Evolutionary conservation across 1,284 basidiomycete genomes (phyloP), one percentile per base, ranked within the genome.

Genomic region (Leucoagaricus sp.): DNA sequence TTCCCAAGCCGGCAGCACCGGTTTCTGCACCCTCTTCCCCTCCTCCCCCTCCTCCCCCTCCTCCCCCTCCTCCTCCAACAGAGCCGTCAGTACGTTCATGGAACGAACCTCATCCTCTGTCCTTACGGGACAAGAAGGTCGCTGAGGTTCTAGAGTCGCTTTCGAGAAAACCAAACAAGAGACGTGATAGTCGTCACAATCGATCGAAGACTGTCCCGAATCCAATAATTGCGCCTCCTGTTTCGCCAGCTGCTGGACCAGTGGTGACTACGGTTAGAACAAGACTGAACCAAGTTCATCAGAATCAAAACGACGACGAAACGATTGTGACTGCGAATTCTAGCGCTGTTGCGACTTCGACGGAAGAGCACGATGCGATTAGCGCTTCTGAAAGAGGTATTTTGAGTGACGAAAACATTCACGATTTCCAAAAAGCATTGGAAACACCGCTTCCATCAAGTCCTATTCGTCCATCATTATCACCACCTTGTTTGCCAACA

Each of bases 391-490:
- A 31, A 15, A 25, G 42, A 31, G 46, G 41, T 34, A 19, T 25
- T 51, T 29, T 46, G 60, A 38, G 53, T 60, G 36, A 56, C 65
- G 25, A 44, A 19, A 44, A 42, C 19, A 34, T 5, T 13, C 47
- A 33, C n/a, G 48, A 55, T 5, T 59, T 67, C 34, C 69, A 69
- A 56, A 65, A 63, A 23, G 71, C 72, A 5, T 49, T 72, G 26
- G 67, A 64, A 6, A 72, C 71, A 0, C 72, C 72, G 7, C 65
- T 75, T 33, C 75, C 74, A 15, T 56, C 65, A 21, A 73, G 71
- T 48, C 73, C 75, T 6, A 53, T 69, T 28, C 61, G 58, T n/a
- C 51, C 59, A 4, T 6, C 28, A 29, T 34, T 25, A 47, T 40
- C 29, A 8, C 28, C 23, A 25, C 48, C 17, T 17, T 23, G 25